Percentiles rank a stretch among this genome's conserved stretches.
phyloP scores from a whole-genome alignment of 768 basidiomycete genomes.

The Leucosporidium creatinivorum region DNA sequence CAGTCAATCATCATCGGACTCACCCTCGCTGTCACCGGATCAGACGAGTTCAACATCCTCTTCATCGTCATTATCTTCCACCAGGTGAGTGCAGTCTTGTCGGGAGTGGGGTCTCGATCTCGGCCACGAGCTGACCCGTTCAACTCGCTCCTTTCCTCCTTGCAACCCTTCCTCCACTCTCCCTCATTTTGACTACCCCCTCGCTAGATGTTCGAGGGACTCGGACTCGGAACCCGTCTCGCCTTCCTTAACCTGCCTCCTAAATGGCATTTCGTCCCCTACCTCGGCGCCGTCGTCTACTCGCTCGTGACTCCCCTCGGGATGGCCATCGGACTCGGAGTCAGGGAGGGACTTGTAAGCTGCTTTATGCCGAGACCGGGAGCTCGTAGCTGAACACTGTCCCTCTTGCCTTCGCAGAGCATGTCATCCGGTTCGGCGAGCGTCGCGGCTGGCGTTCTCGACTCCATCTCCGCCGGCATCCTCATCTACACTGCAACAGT shows the following conservation, averaged over 20 bases:
- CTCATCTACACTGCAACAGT: slow-evolving; percentile 34
- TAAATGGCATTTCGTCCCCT: slow-evolving; percentile 9
- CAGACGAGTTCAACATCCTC: slow-evolving; percentile 41
- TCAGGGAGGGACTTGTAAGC: slow-evolving; percentile 30
- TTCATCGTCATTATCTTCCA: slow-evolving; percentile 38
- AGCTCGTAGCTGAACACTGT: neutral
- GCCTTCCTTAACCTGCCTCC: slow-evolving; percentile 36
- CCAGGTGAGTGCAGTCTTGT: slow-evolving; percentile 35
- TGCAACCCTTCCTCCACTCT: neutral
- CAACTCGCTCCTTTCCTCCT: neutral
- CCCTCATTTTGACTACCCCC: neutral
- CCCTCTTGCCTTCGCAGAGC: neutral
- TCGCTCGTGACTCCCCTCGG: slow-evolving; percentile 34
- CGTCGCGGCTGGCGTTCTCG: slow-evolving; percentile 32
- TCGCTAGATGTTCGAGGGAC: slow-evolving; percentile 29
- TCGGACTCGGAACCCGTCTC: slow-evolving; percentile 35
- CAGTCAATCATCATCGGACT: slow-evolving; percentile 42
- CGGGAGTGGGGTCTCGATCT: neutral
- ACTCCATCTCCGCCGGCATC: slow-evolving; percentile 35
- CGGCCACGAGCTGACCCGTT: neutral
- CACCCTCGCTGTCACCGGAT: slow-evolving; percentile 39
- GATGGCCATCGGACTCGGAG: slow-evolving; percentile 32
- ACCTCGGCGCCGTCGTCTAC: slow-evolving; percentile 22
- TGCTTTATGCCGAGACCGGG: neutral
- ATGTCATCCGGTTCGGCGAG: slow-evolving; percentile 24